A percentile compares a stretch with the other conserved stretches of the same genome.
These are phyloP conservation scores for Stramenopiles sp. DNA, from an alignment of 352 stramenopile species.

Conservation along the genomic window DNA sequence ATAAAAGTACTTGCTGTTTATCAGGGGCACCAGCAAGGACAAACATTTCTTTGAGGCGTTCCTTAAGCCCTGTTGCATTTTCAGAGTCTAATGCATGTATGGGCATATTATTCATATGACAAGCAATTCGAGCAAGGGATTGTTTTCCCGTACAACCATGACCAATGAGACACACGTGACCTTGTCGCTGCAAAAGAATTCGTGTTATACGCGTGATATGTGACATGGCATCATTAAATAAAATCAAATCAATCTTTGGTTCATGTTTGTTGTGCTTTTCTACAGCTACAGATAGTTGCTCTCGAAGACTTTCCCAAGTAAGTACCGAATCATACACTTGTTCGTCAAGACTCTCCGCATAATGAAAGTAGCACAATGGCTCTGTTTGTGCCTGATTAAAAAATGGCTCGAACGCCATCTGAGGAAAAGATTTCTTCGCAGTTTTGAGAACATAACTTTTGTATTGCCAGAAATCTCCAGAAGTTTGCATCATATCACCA, in stretches of 20 bases:
- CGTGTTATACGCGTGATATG: conserved; percentile 68
- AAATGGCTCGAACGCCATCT: conserved; percentile 19
- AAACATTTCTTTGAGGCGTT: conserved; percentile 71
- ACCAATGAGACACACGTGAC: conserved; percentile 62
- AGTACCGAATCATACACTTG: conserved; percentile 61
- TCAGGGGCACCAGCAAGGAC: conserved; percentile 49
- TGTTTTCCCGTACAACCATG: conserved; percentile 68
- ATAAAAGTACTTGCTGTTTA: conserved; percentile 63
- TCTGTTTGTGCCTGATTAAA: conserved; percentile 31
- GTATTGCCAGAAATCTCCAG: conserved; percentile 59
- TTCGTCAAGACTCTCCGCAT: conserved; percentile 51
- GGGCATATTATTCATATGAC: conserved; percentile 27
- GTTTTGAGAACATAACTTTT: conserved; percentile 58
- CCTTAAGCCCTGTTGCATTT: conserved; percentile 83
- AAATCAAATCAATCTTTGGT: conserved; percentile 65
- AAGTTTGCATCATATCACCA: conserved; percentile 54
- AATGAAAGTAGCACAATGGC: conserved; percentile 74
- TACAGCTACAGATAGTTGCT: conserved; percentile 44
- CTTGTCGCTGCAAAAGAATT: conserved; percentile 33
- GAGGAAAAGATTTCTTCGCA: conserved; percentile 56
- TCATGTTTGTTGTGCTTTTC: conserved; percentile 81
- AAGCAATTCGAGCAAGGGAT: conserved; percentile 49
- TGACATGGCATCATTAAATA: conserved; percentile 82
- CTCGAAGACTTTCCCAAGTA: conserved; percentile 43
- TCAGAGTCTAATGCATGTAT: conserved; percentile 62